Evolutionary conservation across 106 monocot genomes (phyloP).

Genomic region (Acorus calamus): DNA sequence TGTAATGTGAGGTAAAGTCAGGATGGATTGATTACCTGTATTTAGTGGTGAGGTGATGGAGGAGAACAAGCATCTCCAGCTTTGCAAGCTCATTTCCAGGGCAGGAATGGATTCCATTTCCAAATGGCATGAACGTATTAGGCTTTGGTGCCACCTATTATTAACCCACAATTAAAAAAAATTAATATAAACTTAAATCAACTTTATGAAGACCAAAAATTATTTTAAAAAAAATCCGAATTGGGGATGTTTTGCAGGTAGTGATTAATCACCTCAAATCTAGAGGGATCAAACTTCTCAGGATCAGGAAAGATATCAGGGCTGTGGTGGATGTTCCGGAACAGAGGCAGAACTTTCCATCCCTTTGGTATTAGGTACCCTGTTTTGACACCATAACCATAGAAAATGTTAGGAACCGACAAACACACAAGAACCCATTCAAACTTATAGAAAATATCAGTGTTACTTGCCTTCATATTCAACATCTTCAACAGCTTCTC

Average conservation of each 20-base stretch:
- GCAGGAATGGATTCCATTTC: conserved; percentile 79
- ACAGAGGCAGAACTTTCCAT: conserved; percentile 92
- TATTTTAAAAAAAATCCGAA: no score
- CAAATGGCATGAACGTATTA: conserved; percentile 91
- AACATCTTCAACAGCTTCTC: conserved; percentile 87
- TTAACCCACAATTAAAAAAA: conserved; percentile 11
- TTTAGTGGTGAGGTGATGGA: conserved; percentile 89
- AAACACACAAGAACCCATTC: not conserved
- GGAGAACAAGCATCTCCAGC: conserved; percentile 85
- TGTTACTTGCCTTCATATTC: conserved; percentile 75
- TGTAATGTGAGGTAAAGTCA: not conserved
- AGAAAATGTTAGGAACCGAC: not conserved
- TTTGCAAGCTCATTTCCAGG: conserved; percentile 97
- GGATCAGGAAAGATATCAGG: conserved; percentile 70
- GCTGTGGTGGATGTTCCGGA: conserved; percentile 91
- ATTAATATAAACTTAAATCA: not conserved
- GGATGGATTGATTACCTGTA: conserved; percentile 39
- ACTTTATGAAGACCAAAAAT: no score
- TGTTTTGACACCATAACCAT: conserved; percentile 4
- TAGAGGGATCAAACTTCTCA: conserved; percentile 84
- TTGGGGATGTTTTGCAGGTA: no score
- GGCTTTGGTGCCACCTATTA: conserved; percentile 59
- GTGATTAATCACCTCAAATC: conserved; percentile 61
- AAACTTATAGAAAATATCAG: no score
- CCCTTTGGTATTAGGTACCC: conserved; percentile 96